phyloP scores from a whole-genome alignment of 2,329 filamentous ascomycete genomes.

The Monilinia polystroma region DNA sequence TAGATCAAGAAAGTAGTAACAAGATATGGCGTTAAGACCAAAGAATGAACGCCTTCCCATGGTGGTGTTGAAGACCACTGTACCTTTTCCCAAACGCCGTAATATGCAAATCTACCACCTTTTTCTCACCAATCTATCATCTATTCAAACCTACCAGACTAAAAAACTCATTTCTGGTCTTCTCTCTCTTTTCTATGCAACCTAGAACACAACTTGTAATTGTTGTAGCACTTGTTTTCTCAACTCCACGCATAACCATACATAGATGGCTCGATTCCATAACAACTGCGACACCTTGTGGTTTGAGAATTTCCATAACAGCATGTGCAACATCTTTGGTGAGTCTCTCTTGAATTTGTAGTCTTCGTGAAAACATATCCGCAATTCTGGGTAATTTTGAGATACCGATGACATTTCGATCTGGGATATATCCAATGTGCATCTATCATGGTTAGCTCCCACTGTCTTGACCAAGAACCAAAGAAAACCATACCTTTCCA shows the following conservation, averaged over 20 bases:
- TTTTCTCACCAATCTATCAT: conserved; percentile 37
- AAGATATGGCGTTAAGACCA: conserved; percentile 41
- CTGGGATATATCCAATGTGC: conserved; percentile 98
- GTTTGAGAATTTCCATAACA: conserved; percentile 87
- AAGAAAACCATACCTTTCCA: conserved; percentile 66
- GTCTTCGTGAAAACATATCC: conserved; percentile 89
- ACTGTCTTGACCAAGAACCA: neutral
- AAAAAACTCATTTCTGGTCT: conserved; percentile 94
- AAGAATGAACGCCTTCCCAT: conserved; percentile 33
- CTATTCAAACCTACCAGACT: conserved; percentile 69
- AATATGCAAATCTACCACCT: conserved; percentile 25
- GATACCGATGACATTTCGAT: conserved; percentile 86
- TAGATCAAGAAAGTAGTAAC: conserved; percentile 3
- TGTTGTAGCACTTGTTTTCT: conserved; percentile 83
- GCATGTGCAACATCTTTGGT: conserved; percentile 96
- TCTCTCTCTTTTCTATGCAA: conserved; percentile 86
- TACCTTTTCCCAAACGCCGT: conserved; percentile 30
- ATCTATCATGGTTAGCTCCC: conserved; percentile 57
- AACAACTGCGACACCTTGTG: conserved; percentile 92
- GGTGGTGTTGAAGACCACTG: conserved; percentile 40
- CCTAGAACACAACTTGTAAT: conserved; percentile 98
- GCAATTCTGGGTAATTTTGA: conserved; percentile 95
- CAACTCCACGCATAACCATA: conserved; percentile 98
- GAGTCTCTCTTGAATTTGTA: conserved; percentile 94
- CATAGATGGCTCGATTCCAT: conserved; percentile 97